These are phyloP conservation scores for Rhizomucor pusillus DNA, from an alignment of 371 early-diverging fungal species.

Conservation along the genomic window DNA sequence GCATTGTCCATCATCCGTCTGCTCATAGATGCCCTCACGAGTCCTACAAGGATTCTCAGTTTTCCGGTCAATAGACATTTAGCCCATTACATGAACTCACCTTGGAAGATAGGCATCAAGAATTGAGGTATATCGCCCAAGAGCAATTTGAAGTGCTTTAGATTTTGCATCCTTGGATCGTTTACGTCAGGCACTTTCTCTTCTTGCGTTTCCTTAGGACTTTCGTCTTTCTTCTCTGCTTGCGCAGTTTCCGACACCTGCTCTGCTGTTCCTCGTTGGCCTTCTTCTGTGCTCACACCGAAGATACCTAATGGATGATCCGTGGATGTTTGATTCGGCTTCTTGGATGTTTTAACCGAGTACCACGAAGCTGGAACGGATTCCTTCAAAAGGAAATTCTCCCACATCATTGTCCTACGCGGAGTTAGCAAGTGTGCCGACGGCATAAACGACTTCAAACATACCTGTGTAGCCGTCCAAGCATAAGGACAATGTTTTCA, in stretches of 20 bases:
- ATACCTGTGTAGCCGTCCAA: constrained; percentile 71
- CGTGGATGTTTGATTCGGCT: constrained; percentile 11
- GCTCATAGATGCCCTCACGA: constrained; percentile 64
- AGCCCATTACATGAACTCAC: constrained; percentile 20
- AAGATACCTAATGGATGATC: constrained; percentile 44
- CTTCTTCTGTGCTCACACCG: constrained; percentile 16
- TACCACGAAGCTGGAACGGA: constrained; percentile 72
- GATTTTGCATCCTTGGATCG: constrained; percentile 66
- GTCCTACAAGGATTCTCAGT: constrained; percentile 26
- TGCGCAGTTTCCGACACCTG: constrained; percentile 1
- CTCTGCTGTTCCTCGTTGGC: constrained; percentile 3
- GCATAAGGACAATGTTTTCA: constrained; percentile 46
- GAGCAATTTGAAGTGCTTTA: constrained; percentile 62
- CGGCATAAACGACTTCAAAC: background rate
- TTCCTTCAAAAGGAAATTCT: constrained; percentile 61
- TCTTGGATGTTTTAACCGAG: constrained; percentile 33
- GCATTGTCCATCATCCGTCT: constrained; percentile 55
- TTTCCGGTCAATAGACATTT: too few relatives aligned
- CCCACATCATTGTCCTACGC: constrained; percentile 64
- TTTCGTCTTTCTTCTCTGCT: constrained; percentile 5
- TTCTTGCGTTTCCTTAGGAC: constrained; percentile 16
- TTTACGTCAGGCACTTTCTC: constrained; percentile 41
- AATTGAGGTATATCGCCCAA: constrained; percentile 66
- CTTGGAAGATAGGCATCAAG: constrained; percentile 68
- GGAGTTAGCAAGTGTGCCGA: background rate